Conservation (phyloP, 495 filamentous ascomycete species). For the Cercophora newfieldiana region DNA sequence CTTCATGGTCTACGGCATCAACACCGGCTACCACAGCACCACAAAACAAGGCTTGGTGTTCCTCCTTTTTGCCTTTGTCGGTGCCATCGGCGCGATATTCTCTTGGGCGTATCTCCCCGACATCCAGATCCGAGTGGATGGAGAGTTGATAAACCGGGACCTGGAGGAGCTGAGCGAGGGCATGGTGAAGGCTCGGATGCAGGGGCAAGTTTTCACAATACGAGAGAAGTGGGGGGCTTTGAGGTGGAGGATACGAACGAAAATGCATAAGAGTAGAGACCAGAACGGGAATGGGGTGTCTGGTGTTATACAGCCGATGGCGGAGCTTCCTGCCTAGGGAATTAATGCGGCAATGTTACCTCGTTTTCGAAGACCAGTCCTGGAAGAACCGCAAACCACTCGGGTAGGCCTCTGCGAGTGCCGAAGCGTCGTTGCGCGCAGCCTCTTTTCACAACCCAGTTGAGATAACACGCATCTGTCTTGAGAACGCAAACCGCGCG, state of each 20-base stretch:
- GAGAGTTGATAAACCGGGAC: constrained; percentile 30
- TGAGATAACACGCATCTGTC: too few species aligned
- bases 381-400: too few species aligned
- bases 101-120: constrained; percentile 41
- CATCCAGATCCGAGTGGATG: constrained; percentile 26
- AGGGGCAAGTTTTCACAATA: constrained; percentile 33
- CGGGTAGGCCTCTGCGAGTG: too few species aligned
- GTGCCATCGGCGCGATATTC: constrained; percentile 35
- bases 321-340: neutral
- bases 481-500: too few species aligned
- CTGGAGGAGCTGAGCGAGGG: constrained; percentile 40
- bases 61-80: constrained; percentile 37
- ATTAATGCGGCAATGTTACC: too few species aligned
- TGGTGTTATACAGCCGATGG: neutral
- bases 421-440: too few species aligned
- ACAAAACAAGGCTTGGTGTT: constrained; percentile 38
- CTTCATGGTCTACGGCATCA: constrained; percentile 52
- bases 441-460: too few species aligned
- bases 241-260: neutral
- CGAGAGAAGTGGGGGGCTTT: constrained; percentile 25
- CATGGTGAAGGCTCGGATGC: constrained; percentile 23
- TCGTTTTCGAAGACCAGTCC: too few species aligned
- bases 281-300: neutral
- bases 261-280: neutral
- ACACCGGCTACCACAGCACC: constrained; percentile 30